Evolutionary conservation across 1,139 yeast genomes (phyloP), one percentile per base, ranked within the genome.

Genomic region (Candida albicans): DNA sequence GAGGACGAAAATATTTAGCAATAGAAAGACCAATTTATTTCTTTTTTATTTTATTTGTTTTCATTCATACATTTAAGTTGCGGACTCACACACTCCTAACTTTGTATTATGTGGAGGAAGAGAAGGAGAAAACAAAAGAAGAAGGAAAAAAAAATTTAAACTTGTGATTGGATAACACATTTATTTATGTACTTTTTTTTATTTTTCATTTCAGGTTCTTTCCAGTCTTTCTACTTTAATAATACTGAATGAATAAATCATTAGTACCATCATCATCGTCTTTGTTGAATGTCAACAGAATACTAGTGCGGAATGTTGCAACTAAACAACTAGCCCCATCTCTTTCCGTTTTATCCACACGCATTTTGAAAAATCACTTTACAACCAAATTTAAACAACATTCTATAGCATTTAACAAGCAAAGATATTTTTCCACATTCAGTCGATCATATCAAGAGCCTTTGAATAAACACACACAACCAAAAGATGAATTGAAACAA

Each of bases 331-430:
- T 27, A 35, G n/a, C 24, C 10, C 22, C 35, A 11, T 27, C 39
- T 24, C 12, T 36, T 22, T 15, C 39, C 18, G 4, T 30, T 8
- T 30, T 37, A 13, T 27, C 39, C 13, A 37, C 39, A 18, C 39
- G 15, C 26, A 28, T 10, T 29, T 26, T 37, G 25, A 22, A 34
- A 22, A 31, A 29, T 26, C 29, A 36, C 27, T 29, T 29, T 22
- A 27, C 33, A 36, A 36, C 33, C 33, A 28, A 29, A 8, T 25
- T 8, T 8, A 3, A 18, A 10, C 13, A 8, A 18, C 39, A 28
- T 9, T 3, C n/a, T 4, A 27, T 27, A 27, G 10, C n/a, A 10
- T 9, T 9, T 8, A 4, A 27, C n/a, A 29, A 12, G 13, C n/a
- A 4, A 29, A 29, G 39, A 1, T 13, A 13, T 13, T 37, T 37